Conservation (phyloP, 2,329 filamentous ascomycete genomes). For the Aspergillus hortae region DNA sequence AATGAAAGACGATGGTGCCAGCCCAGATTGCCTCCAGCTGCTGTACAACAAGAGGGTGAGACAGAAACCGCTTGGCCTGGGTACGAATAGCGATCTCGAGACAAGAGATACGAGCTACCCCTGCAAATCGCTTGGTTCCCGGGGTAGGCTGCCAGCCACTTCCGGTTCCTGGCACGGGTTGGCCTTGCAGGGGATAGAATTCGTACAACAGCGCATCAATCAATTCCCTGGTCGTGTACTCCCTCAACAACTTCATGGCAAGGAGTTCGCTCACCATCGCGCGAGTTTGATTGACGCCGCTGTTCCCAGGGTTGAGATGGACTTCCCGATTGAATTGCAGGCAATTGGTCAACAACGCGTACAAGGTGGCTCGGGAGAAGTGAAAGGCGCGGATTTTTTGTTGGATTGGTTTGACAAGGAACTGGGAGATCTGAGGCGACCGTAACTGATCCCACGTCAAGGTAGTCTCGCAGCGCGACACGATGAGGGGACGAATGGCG, state of each 20-base stretch:
- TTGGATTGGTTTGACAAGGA: slow-evolving; percentile 91
- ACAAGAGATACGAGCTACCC: slow-evolving; percentile 76
- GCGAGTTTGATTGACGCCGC: slow-evolving; percentile 77
- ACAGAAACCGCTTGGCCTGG: slow-evolving; percentile 86
- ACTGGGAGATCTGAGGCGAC: slow-evolving; percentile 94
- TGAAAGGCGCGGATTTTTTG: slow-evolving; percentile 79
- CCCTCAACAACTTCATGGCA: slow-evolving; percentile 83
- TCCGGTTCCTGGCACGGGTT: slow-evolving; percentile 45
- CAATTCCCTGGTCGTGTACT: slow-evolving; percentile 82
- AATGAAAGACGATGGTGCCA: slow-evolving; percentile 91
- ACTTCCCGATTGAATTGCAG: slow-evolving; percentile 89
- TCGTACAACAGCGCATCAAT: slow-evolving; percentile 95
- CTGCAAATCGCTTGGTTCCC: slow-evolving; percentile 48
- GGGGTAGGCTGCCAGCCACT: slow-evolving; percentile 36
- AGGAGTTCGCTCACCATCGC: slow-evolving; percentile 87
- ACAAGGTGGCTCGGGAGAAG: slow-evolving; percentile 81
- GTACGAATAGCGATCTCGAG: slow-evolving; percentile 90
- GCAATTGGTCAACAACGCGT: slow-evolving; percentile 89
- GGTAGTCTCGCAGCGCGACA: slow-evolving; percentile 83
- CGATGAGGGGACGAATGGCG: slow-evolving; percentile 78
- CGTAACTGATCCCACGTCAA: slow-evolving; percentile 91
- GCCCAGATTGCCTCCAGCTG: slow-evolving; percentile 98
- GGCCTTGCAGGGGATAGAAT: slow-evolving; percentile 85
- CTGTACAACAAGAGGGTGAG: slow-evolving; percentile 86
- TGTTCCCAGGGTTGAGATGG: slow-evolving; percentile 75